Evolutionary conservation across 2,329 filamentous ascomycete species (phyloP).

Genomic region (Scedosporium aurantiacum): DNA sequence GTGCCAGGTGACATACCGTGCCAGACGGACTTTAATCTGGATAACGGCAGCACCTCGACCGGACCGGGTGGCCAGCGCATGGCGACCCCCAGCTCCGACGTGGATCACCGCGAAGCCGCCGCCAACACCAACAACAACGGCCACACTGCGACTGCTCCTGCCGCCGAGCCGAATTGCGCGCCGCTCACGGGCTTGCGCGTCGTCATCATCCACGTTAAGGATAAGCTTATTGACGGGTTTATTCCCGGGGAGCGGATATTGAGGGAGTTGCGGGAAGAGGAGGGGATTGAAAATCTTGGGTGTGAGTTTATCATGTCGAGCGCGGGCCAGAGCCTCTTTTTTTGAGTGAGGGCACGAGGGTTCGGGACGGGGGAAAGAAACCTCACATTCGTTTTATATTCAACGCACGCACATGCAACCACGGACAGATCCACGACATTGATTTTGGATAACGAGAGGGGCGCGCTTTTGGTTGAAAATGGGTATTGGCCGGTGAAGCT

Average conservation of each 20-base stretch:
- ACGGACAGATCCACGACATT: no score
- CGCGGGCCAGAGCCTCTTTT: constrained; percentile 48
- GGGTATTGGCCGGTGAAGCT: not conserved
- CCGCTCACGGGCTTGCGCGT: constrained; percentile 65
- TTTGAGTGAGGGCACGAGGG: constrained; percentile 22
- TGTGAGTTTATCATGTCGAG: constrained; percentile 68
- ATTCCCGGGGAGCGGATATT: constrained; percentile 55
- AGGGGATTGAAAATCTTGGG: constrained; percentile 55
- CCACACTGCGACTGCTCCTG: not conserved
- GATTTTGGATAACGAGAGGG: not conserved
- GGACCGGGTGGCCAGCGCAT: not conserved
- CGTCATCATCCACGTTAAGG: constrained; percentile 90
- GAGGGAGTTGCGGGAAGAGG: constrained; percentile 54
- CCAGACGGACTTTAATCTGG: not conserved
- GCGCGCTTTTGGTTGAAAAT: not conserved
- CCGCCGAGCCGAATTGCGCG: constrained; percentile 15
- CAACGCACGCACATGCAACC: no score
- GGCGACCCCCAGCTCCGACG: not conserved
- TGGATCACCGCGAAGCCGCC: constrained; percentile 1
- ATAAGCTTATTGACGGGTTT: constrained; percentile 64
- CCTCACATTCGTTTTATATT: no score
- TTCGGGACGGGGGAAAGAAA: not conserved
- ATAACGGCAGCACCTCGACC: not conserved
- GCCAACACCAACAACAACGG: constrained; percentile 9
- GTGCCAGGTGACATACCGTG: constrained; percentile 1